phyloP scores from a whole-genome alignment of 2,329 filamentous ascomycete genomes.

The Calycina herbarum region DNA sequence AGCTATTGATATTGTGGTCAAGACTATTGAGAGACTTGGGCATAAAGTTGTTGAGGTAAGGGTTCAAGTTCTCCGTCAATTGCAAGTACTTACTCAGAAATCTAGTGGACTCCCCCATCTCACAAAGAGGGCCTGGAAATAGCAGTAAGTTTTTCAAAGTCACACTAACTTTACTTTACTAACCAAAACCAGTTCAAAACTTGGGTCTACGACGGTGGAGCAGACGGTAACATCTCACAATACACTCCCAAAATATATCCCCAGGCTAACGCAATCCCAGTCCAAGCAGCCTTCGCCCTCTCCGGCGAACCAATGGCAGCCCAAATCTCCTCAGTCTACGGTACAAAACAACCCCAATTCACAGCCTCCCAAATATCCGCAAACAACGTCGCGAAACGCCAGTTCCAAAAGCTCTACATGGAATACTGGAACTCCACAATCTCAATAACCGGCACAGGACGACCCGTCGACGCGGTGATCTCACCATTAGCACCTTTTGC shows the following conservation, averaged over 20 bases:
- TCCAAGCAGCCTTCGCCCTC: slow-evolving; percentile 50
- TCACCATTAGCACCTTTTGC: slow-evolving; percentile 51
- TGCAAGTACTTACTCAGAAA: background rate
- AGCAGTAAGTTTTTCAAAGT: slow-evolving; percentile 41
- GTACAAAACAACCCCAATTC: slow-evolving; percentile 37
- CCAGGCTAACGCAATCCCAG: slow-evolving; percentile 15
- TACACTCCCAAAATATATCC: background rate
- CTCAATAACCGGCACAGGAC: slow-evolving; percentile 29
- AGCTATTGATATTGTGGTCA: slow-evolving; percentile 51
- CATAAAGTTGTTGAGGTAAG: slow-evolving; percentile 53
- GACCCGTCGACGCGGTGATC: slow-evolving; percentile 56
- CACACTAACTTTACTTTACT: slow-evolving; percentile 14
- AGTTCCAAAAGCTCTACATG: slow-evolving; percentile 58
- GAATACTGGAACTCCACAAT: slow-evolving; percentile 46
- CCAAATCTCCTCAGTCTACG: slow-evolving; percentile 25
- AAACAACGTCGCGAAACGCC: slow-evolving; percentile 52
- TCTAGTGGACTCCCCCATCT: slow-evolving; percentile 53
- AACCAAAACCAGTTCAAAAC: slow-evolving; percentile 29
- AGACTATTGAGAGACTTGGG: slow-evolving; percentile 50
- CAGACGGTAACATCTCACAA: slow-evolving; percentile 38
- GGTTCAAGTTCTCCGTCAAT: background rate
- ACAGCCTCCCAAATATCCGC: slow-evolving; percentile 35
- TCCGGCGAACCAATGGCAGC: slow-evolving; percentile 53
- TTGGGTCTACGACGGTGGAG: slow-evolving; percentile 51
- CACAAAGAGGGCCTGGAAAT: slow-evolving; percentile 45